A percentile compares a stretch with the other conserved stretches of the same genome.
Conservation (phyloP, 176 grass and related monocot species). For the Pontederia paniculata region DNA sequence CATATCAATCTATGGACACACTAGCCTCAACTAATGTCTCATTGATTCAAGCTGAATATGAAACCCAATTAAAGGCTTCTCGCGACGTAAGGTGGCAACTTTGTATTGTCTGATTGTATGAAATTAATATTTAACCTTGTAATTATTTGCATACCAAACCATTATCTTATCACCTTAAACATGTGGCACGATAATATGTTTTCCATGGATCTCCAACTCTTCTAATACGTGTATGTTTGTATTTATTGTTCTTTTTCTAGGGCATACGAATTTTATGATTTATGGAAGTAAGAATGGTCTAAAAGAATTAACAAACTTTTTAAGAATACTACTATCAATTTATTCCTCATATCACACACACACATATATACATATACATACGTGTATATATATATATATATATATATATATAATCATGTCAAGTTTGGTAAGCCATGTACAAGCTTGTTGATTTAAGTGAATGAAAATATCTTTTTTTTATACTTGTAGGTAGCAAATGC, state of each 20-base stretch:
- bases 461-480: conserved; percentile 3
- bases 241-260: too few species aligned
- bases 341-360: too few species aligned
- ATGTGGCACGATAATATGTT: too few species aligned
- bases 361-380: too few species aligned
- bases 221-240: too few species aligned
- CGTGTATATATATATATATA: neutral
- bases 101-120: conserved; percentile 12
- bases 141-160: neutral
- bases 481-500: conserved; percentile 17
- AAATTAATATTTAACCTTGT: neutral
- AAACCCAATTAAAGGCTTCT: conserved; percentile 73
- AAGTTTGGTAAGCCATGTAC: neutral
- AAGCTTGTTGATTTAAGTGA: neutral
- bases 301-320: too few species aligned
- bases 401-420: neutral
- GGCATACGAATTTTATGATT: too few species aligned
- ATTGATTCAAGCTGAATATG: conserved; percentile 19
- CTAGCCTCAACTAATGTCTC: conserved; percentile 20
- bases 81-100: conserved; percentile 89
- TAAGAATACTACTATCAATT: too few species aligned
- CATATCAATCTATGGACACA: conserved; percentile 10
- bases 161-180: neutral
- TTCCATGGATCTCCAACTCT: too few species aligned
- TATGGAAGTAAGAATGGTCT: too few species aligned